phyloP scores from a whole-genome alignment of 306 rosid genomes.

The Quillaja saponaria region DNA sequence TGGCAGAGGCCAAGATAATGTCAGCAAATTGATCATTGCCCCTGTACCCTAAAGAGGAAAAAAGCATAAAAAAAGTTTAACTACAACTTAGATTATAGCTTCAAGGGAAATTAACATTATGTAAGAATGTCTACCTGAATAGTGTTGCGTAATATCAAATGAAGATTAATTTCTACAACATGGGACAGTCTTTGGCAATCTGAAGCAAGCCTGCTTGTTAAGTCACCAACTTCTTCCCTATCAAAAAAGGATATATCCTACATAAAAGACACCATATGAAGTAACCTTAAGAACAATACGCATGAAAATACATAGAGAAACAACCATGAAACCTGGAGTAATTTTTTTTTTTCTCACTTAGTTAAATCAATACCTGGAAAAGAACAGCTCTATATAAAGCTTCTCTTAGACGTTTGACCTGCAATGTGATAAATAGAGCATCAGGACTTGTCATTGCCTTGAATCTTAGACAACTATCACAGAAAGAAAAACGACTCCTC shows the following conservation, averaged over 20 bases:
- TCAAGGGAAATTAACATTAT: slow-evolving; percentile 21
- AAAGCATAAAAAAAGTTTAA: slow-evolving; percentile 28
- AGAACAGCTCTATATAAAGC: slow-evolving; percentile 51
- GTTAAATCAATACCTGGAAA: slow-evolving; percentile 57
- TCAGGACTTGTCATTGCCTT: slow-evolving; percentile 22
- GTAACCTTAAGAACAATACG: too few species aligned
- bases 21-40: slow-evolving; percentile 67
- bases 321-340: too few species aligned
- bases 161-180: slow-evolving; percentile 65
- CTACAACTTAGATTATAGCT: slow-evolving; percentile 11
- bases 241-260: slow-evolving; percentile 76
- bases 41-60: slow-evolving; percentile 69
- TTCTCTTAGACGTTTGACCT: slow-evolving; percentile 68
- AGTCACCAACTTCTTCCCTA: slow-evolving; percentile 67
- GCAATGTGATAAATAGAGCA: slow-evolving; percentile 35
- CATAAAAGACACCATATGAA: too few species aligned
- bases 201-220: slow-evolving; percentile 81
- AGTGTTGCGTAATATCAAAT: slow-evolving; percentile 56
- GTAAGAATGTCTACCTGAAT: slow-evolving; percentile 54
- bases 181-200: slow-evolving; percentile 71
- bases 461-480: slow-evolving; percentile 24
- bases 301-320: too few species aligned
- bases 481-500: slow-evolving; percentile 1
- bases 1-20: slow-evolving; percentile 80
- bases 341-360: slow-evolving; percentile 20